Conservation (phyloP, 345 rosid genomes). For the Lumnitzera littorea region DNA sequence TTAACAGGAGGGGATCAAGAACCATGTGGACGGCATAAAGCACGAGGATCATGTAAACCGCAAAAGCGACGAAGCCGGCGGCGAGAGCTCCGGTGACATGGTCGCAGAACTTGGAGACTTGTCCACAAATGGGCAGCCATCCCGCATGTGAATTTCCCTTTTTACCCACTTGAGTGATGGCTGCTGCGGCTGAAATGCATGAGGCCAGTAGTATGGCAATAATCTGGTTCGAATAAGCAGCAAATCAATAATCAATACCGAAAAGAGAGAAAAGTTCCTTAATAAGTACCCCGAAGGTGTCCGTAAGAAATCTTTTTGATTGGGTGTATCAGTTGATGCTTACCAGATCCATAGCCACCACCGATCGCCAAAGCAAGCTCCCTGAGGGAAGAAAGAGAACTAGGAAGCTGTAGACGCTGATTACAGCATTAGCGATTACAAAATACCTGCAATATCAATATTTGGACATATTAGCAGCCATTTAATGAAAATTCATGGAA, state of each 20-base stretch:
- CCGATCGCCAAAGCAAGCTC: background rate
- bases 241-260: background rate
- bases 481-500: no score
- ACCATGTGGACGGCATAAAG: background rate
- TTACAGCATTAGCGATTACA: constrained; percentile 1
- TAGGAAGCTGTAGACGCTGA: background rate
- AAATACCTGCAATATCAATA: background rate
- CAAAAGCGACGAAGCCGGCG: background rate
- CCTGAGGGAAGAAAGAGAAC: background rate
- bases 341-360: constrained; percentile 3
- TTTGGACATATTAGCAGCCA: no score
- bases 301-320: no score
- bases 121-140: background rate
- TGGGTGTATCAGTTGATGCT: background rate
- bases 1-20: no score
- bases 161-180: background rate
- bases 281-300: no score
- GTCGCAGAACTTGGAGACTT: constrained; percentile 1
- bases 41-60: background rate
- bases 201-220: background rate
- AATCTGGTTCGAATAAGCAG: background rate
- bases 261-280: no score
- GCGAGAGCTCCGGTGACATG: constrained; percentile 5
- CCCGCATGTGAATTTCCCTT: background rate
- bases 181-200: background rate